Evolutionary conservation across 768 basidiomycete species (phyloP).

Genomic region (Mrakia hoshinonis): DNA sequence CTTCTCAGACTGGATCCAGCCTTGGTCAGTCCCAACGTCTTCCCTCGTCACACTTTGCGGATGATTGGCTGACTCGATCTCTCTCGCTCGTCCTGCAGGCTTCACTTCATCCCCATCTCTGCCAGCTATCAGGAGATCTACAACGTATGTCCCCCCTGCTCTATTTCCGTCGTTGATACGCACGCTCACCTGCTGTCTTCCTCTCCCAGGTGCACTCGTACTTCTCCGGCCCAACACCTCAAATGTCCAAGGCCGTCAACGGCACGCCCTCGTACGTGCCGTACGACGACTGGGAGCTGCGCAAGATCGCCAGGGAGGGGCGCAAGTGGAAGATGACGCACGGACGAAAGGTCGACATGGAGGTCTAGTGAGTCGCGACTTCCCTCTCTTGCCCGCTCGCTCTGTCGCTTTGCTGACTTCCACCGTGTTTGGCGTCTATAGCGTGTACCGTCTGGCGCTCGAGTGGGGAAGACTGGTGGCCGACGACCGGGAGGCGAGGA

Average conservation of each 20-base stretch:
- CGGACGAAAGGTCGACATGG: slow-evolving; percentile 80
- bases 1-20: slow-evolving; percentile 83
- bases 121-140: slow-evolving; percentile 75
- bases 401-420: slow-evolving; percentile 8
- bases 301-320: slow-evolving; percentile 82
- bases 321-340: slow-evolving; percentile 82
- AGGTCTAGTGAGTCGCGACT: slow-evolving; percentile 50
- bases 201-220: slow-evolving; percentile 64
- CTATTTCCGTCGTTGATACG: not conserved
- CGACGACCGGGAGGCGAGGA: slow-evolving; percentile 62
- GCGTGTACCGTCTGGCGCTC: slow-evolving; percentile 70
- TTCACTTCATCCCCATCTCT: slow-evolving; percentile 86
- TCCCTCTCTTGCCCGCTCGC: slow-evolving; percentile 12
- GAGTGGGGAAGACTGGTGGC: slow-evolving; percentile 80
- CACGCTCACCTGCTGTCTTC: not conserved
- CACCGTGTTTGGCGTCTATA: not conserved
- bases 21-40: slow-evolving; percentile 52
- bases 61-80: not conserved
- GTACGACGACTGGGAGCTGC: slow-evolving; percentile 52
- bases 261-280: not conserved
- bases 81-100: slow-evolving; percentile 47
- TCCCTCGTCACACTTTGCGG: not conserved
- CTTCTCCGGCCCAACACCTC: slow-evolving; percentile 72
- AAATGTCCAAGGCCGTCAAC: slow-evolving; percentile 45
- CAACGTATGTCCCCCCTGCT: slow-evolving; percentile 45